Evolutionary conservation across 2,329 filamentous ascomycete genomes (phyloP), one percentile per base, ranked within the genome.

Genomic region (Talaromyces pinophilus): DNA sequence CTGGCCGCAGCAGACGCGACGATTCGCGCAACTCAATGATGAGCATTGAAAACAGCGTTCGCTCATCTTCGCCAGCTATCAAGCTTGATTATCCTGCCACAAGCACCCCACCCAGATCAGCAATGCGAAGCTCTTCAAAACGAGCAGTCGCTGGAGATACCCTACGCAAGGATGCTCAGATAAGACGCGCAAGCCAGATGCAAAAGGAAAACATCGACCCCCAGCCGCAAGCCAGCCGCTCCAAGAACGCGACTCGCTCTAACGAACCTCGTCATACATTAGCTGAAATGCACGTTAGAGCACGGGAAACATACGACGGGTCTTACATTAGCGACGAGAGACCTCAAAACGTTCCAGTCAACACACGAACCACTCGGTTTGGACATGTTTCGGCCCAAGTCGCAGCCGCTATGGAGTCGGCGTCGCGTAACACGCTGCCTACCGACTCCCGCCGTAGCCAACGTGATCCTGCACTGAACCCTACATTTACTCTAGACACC

Each of bases 311-410:
- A 57, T 84, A 87, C 54, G 82, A 85, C 54, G 82, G 82, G 22
- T 85, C 85, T 5, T 78, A 81, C 48, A 74, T 84, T 59, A 79
- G 80, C 67, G 82, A 86, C 48, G 83, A 85, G 59, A 78, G 83
- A 35, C 82, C 83, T 22, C 75, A 80, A 1, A 79, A 76, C 8
- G 68, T 79, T 38, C 76, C 77, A 6, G 75, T 78, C 30, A 80
- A 79, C 59, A 79, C 82, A 63, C 80, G 81, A 64, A 85, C 82
- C 69, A 87, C 86, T 48, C 85, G 87, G 57, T 89, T 88, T 75
- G 81, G 81, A 61, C 73, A 83, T 63, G 75, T 79, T 35, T 81
- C 80, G 1, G 73, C 80, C 57, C 72, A 78, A 64, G 75, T 79
- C 35, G 73, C 75, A 15, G 73, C 78, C n/a, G 78, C 78, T 10